Evolutionary conservation across 2,329 filamentous ascomycete species (phyloP).

Genomic region (Alternaria sp.): DNA sequence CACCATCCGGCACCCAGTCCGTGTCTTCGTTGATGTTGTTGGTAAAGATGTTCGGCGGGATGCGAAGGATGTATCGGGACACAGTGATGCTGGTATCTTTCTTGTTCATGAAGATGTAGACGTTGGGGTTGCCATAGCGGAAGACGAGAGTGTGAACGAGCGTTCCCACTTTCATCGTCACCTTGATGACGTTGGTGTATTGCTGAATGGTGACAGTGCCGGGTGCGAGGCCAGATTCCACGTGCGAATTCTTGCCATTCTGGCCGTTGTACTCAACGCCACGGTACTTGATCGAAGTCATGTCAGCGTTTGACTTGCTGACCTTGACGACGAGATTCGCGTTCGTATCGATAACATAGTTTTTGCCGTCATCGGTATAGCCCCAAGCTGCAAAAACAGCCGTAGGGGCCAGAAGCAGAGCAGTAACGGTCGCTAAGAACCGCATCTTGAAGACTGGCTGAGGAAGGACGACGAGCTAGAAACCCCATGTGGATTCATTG

Average conservation of each 20-base stretch:
- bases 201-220: conserved; percentile 58
- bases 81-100: conserved; percentile 49
- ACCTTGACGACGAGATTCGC: conserved; percentile 36
- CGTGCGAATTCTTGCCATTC: conserved; percentile 55
- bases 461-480: background rate
- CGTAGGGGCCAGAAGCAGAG: conserved; percentile 33
- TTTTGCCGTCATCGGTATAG: conserved; percentile 48
- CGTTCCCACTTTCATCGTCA: conserved; percentile 62
- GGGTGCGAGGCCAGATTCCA: conserved; percentile 63
- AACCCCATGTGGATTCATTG: background rate
- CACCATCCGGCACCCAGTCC: conserved; percentile 35
- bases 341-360: conserved; percentile 48
- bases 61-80: conserved; percentile 48
- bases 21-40: conserved; percentile 45
- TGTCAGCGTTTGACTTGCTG: conserved; percentile 61
- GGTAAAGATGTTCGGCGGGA: conserved; percentile 29
- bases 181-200: conserved; percentile 57
- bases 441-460: conserved; percentile 17
- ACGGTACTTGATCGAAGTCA: conserved; percentile 66
- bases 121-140: conserved; percentile 62
- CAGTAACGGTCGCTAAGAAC: conserved; percentile 17
- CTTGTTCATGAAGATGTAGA: conserved; percentile 58
- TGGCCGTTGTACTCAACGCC: conserved; percentile 60
- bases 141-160: conserved; percentile 68
- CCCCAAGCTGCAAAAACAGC: conserved; percentile 49